phyloP scores from a whole-genome alignment of 1,284 basidiomycete species.

The Fomitopsis schrenkii region DNA sequence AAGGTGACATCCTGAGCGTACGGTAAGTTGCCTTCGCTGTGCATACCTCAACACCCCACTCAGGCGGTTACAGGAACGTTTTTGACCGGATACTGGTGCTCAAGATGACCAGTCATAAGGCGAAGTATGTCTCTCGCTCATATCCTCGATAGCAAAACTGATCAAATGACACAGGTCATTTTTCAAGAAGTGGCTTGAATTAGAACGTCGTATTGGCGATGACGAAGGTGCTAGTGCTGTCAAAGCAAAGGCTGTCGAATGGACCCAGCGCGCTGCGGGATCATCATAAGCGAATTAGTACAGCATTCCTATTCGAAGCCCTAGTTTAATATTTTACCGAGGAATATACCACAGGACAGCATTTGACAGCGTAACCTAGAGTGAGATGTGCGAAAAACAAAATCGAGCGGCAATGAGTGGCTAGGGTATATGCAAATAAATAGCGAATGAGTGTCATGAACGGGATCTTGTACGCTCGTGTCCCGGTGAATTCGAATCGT shows the following conservation, averaged over 20 bases:
- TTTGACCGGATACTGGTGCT: slow-evolving; percentile 80
- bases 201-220: slow-evolving; percentile 87
- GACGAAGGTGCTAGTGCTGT: slow-evolving; percentile 79
- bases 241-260: slow-evolving; percentile 86
- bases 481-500: slow-evolving; percentile 45
- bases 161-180: slow-evolving; percentile 52
- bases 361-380: slow-evolving; percentile 33
- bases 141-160: background rate
- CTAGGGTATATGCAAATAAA: slow-evolving; percentile 31
- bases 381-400: slow-evolving; percentile 42
- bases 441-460: slow-evolving; percentile 46
- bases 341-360: slow-evolving; percentile 18
- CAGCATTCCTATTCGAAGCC: slow-evolving; percentile 9
- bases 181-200: slow-evolving; percentile 96
- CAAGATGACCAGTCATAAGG: slow-evolving; percentile 93
- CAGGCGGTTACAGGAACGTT: slow-evolving; percentile 51
- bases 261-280: slow-evolving; percentile 60
- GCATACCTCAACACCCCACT: background rate
- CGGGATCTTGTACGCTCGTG: slow-evolving; percentile 62
- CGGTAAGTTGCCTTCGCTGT: slow-evolving; percentile 39
- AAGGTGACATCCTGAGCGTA: slow-evolving; percentile 72
- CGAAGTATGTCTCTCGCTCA: slow-evolving; percentile 59
- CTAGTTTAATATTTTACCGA: slow-evolving; percentile 6
- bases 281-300: slow-evolving; percentile 26
- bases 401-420: slow-evolving; percentile 34